Evolutionary conservation across 2,329 filamentous ascomycete genomes (phyloP).

Genomic region (Zalaria sp.): DNA sequence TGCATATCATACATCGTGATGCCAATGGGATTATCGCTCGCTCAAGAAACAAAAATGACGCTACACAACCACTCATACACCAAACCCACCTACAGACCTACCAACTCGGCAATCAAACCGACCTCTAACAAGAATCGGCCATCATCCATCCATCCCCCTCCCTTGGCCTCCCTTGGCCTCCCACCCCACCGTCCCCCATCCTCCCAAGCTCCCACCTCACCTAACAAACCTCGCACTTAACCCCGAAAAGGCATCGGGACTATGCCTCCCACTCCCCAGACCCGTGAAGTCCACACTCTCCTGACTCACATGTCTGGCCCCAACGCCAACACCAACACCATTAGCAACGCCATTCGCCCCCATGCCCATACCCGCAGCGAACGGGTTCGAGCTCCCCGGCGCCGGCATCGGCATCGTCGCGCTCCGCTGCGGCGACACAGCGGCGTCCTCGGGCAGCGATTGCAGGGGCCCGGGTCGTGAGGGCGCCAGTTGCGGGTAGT

Average conservation of each 20-base stretch:
- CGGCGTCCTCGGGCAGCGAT: slow-evolving; percentile 20
- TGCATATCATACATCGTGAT: no score
- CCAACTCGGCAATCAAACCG: no score
- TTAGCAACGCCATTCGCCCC: slow-evolving; percentile 12
- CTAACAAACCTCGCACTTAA: slow-evolving; percentile 43
- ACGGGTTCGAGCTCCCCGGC: slow-evolving; percentile 15
- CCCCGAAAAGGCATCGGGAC: slow-evolving; percentile 67
- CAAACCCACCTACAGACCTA: no score
- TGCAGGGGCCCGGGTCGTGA: slow-evolving; percentile 20
- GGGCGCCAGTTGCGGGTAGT: slow-evolving; percentile 41
- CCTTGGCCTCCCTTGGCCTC: no score
- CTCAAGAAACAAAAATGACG: no score
- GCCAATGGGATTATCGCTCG: no score
- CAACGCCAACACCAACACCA: slow-evolving; percentile 6
- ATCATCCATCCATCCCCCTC: no score
- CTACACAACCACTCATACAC: no score
- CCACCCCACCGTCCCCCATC: no score
- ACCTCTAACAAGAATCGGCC: no score
- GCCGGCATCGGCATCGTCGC: slow-evolving; percentile 22
- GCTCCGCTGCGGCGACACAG: slow-evolving; percentile 17
- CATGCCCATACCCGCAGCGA: slow-evolving; percentile 4
- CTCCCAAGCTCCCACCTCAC: slow-evolving; percentile 7
- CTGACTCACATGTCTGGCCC: slow-evolving; percentile 41
- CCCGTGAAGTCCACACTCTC: slow-evolving; percentile 54
- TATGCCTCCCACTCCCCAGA: slow-evolving; percentile 55